phyloP scores from a whole-genome alignment of 2,329 filamentous ascomycete genomes.

The Beauveria varroae region DNA sequence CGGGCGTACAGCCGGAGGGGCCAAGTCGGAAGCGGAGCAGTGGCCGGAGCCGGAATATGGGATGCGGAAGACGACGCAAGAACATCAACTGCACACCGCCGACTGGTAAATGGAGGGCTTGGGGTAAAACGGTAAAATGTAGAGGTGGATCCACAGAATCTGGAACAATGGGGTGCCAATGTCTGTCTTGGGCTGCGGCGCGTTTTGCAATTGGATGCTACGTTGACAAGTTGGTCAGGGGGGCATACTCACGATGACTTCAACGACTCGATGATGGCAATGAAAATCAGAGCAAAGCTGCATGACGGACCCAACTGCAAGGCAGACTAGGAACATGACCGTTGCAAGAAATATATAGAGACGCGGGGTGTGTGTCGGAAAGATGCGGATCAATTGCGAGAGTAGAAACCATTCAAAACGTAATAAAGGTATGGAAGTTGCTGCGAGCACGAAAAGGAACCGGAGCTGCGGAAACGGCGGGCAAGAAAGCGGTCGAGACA shows the following conservation, averaged over 20 bases:
- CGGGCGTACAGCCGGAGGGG: neutral
- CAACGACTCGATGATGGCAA: neutral
- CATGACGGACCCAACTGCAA: neutral
- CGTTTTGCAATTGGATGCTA: neutral
- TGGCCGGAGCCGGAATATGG: constrained; percentile 1
- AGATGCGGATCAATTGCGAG: neutral
- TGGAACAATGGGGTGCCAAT: neutral
- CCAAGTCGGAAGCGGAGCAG: constrained; percentile 6
- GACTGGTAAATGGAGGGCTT: too few species aligned
- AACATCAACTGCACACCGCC: too few species aligned
- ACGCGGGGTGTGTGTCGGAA: neutral
- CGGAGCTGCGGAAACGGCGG: neutral
- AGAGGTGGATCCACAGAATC: neutral
- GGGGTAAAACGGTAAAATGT: too few species aligned
- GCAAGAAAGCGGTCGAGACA: neutral
- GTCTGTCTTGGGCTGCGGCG: neutral
- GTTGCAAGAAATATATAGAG: neutral
- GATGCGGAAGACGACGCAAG: neutral
- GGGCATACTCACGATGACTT: constrained; percentile 4
- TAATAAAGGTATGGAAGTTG: neutral
- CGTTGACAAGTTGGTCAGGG: neutral
- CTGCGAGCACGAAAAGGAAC: constrained; percentile 6
- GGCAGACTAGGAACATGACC: neutral
- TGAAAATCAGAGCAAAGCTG: neutral
- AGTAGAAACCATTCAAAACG: neutral